A percentile compares a stretch with the other conserved stretches of the same genome.
These are phyloP conservation scores for Ilyonectria robusta DNA, from an alignment of 2,329 filamentous ascomycete species.

Conservation along the genomic window DNA sequence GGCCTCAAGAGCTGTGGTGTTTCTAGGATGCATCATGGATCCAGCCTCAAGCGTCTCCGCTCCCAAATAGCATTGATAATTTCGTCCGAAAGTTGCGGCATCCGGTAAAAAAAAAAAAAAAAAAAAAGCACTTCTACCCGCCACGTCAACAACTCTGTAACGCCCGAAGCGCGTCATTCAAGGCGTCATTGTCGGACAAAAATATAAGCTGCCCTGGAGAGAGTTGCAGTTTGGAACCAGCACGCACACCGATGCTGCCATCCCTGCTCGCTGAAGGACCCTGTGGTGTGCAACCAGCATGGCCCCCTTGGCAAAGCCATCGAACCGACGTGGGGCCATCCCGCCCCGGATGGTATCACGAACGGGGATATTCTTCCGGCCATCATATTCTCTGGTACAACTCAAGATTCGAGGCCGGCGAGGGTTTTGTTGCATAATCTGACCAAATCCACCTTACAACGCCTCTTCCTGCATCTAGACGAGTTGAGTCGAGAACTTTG, in stretches of 20 bases:
- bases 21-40: constrained; percentile 2
- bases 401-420: constrained; percentile 2
- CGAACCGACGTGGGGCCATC: constrained; percentile 1
- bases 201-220: constrained; percentile 12
- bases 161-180: neutral
- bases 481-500: constrained; percentile 6
- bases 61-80: neutral
- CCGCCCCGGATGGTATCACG: constrained; percentile 7
- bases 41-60: neutral
- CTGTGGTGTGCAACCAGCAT: constrained; percentile 17
- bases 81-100: neutral
- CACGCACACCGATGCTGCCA: neutral
- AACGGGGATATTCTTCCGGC: neutral
- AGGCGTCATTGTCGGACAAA: constrained; percentile 23
- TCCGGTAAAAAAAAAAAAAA: neutral
- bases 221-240: constrained; percentile 4
- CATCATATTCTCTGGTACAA: neutral
- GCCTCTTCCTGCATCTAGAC: constrained; percentile 11
- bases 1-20: constrained; percentile 8
- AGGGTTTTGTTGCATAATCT: neutral
- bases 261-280: constrained; percentile 14
- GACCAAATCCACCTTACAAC: neutral
- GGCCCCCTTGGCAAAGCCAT: neutral
- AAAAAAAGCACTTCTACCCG: neutral
- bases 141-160: neutral